Evolutionary conservation across 2,329 filamentous ascomycete genomes (phyloP).

Genomic region (Penicillium sp.): DNA sequence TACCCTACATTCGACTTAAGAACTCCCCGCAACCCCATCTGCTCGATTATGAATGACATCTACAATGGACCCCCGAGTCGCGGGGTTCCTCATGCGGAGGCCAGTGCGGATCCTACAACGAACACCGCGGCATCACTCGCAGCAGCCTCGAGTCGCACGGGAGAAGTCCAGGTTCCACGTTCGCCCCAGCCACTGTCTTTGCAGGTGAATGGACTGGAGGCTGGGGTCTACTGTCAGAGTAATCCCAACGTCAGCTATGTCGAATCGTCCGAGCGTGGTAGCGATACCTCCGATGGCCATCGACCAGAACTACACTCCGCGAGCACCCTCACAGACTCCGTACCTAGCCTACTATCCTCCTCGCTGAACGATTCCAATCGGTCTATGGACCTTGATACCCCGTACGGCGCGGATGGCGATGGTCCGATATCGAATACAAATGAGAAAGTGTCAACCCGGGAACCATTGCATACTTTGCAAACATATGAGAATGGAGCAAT

Average conservation of each 20-base stretch:
- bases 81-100: slow-evolving; percentile 23
- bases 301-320: slow-evolving; percentile 23
- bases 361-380: slow-evolving; percentile 15
- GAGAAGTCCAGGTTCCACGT: slow-evolving; percentile 24
- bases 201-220: slow-evolving; percentile 24
- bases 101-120: slow-evolving; percentile 19
- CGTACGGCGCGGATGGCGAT: slow-evolving; percentile 12
- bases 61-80: slow-evolving; percentile 16
- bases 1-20: background rate
- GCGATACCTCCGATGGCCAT: slow-evolving; percentile 25
- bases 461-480: slow-evolving; percentile 6
- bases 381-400: slow-evolving; percentile 14
- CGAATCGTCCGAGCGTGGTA: slow-evolving; percentile 27
- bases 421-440: slow-evolving; percentile 11
- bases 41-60: slow-evolving; percentile 23
- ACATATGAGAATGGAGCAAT: slow-evolving; percentile 13
- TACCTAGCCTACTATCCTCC: slow-evolving; percentile 20
- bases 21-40: background rate
- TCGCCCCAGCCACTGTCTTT: slow-evolving; percentile 22
- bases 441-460: slow-evolving; percentile 6
- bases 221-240: slow-evolving; percentile 13
- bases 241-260: slow-evolving; percentile 14
- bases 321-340: slow-evolving; percentile 20
- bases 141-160: slow-evolving; percentile 6
- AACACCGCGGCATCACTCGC: slow-evolving; percentile 17